Base-by-base conservation (phyloP, 2,329 filamentous ascomycete species). In the Calonectria honghensis region DNA sequence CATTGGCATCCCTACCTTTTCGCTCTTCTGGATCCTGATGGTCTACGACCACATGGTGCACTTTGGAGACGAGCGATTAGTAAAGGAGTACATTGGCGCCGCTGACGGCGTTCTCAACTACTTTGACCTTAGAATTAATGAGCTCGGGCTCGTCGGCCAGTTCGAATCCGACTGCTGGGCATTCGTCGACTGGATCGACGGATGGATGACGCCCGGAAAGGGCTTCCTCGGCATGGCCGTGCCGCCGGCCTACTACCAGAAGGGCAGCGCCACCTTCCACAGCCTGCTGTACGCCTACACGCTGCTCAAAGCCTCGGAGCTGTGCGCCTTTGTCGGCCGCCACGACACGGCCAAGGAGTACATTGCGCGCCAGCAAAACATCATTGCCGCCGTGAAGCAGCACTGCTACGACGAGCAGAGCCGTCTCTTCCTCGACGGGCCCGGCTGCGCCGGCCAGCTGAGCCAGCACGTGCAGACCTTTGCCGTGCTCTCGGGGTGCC, bases 41-140 rank as follows among this genome's bases (percentile, higher is more conserved):
- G n/a, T 74, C 6, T 66, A 74, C 27, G 68, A 74, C 45, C 72
- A 74, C 61, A 71, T 74, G 68, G 51, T 74, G 51, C 63, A 74
- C 35, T 74, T 74, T 35, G 72, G 72, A 27, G 72, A 74, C 18
- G 72, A 67, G 41, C 20, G 37, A 3, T 35, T 74, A 5, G 72
- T 74, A 0, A 74, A 54, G 14, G 63, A 74, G 32, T 74, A 74
- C 35, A 48, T 71, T 14, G 68, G 72, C 6, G 72, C 72, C 3
- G 32, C 70, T 10, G 72, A 74, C 31, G 72, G 72, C 3, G 67
- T 73, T 1, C 32, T 73, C 39, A 68, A 68, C 16, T 74, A 74
- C n/a, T 74, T 74, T 35, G 72, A 71, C 2, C 41, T 29, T 16
- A 64, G 18, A 0, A 41, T 74, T 6, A 48, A 45, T 6, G 63